Evolutionary conservation across 1,284 basidiomycete species (phyloP), one percentile per base, ranked within the genome.

Genomic region (Puccinia triticina): DNA sequence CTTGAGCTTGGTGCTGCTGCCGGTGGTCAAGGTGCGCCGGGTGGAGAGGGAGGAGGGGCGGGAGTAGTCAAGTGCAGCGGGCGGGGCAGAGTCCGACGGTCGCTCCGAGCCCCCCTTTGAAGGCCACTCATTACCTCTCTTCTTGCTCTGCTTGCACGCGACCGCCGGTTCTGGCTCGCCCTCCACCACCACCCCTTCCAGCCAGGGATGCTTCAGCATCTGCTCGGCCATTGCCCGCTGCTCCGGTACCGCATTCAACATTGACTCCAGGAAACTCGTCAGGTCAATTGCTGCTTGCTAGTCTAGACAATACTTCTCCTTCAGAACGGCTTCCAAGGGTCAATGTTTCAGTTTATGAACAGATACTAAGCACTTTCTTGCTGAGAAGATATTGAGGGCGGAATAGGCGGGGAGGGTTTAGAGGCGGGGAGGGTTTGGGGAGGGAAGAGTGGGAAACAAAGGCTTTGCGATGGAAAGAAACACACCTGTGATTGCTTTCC

Each of bases 281-380:
- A 98, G 91, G 77, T 91, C 89, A 76, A 93, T 93, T 0, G 96
- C 94, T 82, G 96, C 94, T 43, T 90, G 89, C 72, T 91, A 90
- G 0, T 94, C 92, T 87, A 99, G 94, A 81, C 98, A 91, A 88
- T 99, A 99, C 89, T 87, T 87, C 90, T 98, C 95, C 86, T 94
- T 93, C 83, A 99, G 88, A 29, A 99, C 96, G 14, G 91, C 89
- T 10, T 93, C 91, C 55, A 98, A 90, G 0, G 95, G 95, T 96
- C 96, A 99, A 88, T 92, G 97, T 16, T 96, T 92, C 71, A 98
- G 89, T 86, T 95, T 96, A 86, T 89, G 90, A 92, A 98, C 98
- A 85, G 53, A 46, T 46, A 66, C 23, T 3, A 66, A 77, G 29
- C 21, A 2, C 21, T 8, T 53, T 55, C 37, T 7, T 34, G 11